Conservation (phyloP, 371 early-diverging fungal species). For the Lichtheimia corymbifera region DNA sequence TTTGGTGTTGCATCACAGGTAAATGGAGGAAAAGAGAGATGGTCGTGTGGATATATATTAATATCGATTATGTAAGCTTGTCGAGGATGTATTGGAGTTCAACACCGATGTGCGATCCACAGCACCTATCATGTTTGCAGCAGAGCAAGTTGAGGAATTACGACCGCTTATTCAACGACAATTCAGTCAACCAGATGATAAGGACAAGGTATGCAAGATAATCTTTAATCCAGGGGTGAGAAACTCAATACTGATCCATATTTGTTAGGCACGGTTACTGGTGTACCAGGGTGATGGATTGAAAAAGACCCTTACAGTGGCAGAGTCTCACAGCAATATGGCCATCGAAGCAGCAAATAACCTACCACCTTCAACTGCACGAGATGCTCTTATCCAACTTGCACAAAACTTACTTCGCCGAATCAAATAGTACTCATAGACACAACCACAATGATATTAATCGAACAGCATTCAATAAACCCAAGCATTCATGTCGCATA, state of each 20-base stretch:
- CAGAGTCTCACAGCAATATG: conserved; percentile 55
- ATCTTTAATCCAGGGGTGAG: too few species aligned
- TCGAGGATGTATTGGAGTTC: conserved; percentile 92
- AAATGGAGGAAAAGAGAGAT: conserved; percentile 7
- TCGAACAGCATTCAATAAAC: not conserved
- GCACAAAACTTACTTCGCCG: conserved; percentile 48
- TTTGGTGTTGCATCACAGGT: conserved; percentile 94
- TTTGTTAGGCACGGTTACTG: conserved; percentile 59
- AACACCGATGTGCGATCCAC: conserved; percentile 59
- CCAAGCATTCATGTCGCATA: too few species aligned
- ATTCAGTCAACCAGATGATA: conserved; percentile 67
- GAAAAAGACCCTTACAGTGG: conserved; percentile 61
- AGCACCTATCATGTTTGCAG: conserved; percentile 91
- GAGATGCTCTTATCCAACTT: conserved; percentile 58
- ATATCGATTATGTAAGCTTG: conserved; percentile 54
- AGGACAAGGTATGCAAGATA: conserved; percentile 42
- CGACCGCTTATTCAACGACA: conserved; percentile 81
- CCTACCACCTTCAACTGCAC: conserved; percentile 69
- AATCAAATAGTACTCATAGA: not conserved
- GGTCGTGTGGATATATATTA: not conserved
- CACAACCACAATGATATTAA: not conserved
- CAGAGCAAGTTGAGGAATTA: conserved; percentile 82
- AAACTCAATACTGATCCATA: too few species aligned
- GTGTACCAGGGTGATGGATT: conserved; percentile 74
- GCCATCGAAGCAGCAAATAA: conserved; percentile 65